These are phyloP conservation scores for Starmerella roubikii DNA, from an alignment of 805 yeast genomes.

Conservation along the genomic window DNA sequence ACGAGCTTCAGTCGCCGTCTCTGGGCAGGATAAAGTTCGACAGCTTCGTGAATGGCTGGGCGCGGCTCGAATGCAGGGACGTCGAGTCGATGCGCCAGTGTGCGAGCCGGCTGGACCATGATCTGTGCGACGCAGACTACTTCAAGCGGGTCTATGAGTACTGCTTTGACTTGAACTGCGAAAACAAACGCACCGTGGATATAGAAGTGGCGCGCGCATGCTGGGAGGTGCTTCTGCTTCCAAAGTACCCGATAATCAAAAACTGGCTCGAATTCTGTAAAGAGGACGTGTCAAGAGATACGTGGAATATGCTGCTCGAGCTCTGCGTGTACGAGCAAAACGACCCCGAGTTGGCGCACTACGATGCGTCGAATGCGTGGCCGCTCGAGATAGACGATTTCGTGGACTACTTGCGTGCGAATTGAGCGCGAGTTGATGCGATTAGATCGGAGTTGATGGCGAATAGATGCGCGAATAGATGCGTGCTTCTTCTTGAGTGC, in stretches of 20 bases:
- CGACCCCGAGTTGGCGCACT: constrained; percentile 42
- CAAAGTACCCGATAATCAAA: constrained; percentile 24
- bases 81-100: constrained; percentile 37
- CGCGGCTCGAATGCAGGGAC: constrained; percentile 24
- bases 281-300: constrained; percentile 47
- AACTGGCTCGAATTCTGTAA: constrained; percentile 46
- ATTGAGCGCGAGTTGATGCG: no score
- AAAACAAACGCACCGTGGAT: constrained; percentile 48
- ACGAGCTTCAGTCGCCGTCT: constrained; percentile 49
- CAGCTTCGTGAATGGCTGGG: constrained; percentile 50
- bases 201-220: constrained; percentile 55
- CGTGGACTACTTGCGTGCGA: constrained; percentile 34
- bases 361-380: constrained; percentile 82
- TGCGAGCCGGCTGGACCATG: constrained; percentile 25
- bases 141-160: constrained; percentile 53
- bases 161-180: constrained; percentile 49
- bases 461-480: no score
- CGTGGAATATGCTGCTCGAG: constrained; percentile 72
- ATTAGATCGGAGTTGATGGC: no score
- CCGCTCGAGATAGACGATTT: constrained; percentile 79
- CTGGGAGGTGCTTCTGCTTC: constrained; percentile 57
- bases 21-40: constrained; percentile 46
- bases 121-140: constrained; percentile 30
- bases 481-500: no score
- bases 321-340: constrained; percentile 35